A percentile compares a stretch with the other conserved stretches of the same genome.
These are phyloP conservation scores for Colletotrichum orbiculare DNA, from an alignment of 2,329 filamentous ascomycete genomes.

Conservation along the genomic window DNA sequence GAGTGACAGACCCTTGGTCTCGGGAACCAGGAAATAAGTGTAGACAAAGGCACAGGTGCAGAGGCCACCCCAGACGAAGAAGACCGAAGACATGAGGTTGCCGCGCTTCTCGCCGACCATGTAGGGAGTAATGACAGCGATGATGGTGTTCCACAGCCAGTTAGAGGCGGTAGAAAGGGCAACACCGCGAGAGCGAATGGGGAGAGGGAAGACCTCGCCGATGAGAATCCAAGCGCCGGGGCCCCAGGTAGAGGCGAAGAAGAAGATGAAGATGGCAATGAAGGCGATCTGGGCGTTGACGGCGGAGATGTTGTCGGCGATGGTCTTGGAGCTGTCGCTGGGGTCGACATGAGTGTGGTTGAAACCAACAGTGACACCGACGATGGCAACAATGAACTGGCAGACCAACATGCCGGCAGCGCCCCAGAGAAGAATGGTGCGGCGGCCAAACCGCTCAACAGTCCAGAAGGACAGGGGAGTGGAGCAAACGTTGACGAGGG, in stretches of 20 bases:
- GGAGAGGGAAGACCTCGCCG: slow-evolving; percentile 90
- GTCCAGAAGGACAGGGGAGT: slow-evolving; percentile 90
- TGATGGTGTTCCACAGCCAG: slow-evolving; percentile 89
- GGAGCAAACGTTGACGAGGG: slow-evolving; percentile 86
- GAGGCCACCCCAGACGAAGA: slow-evolving; percentile 80
- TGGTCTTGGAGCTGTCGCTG: slow-evolving; percentile 48
- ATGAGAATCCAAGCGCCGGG: slow-evolving; percentile 85
- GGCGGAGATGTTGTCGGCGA: slow-evolving; percentile 66
- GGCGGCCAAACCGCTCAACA: slow-evolving; percentile 84
- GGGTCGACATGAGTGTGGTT: slow-evolving; percentile 59
- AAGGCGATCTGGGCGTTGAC: slow-evolving; percentile 83
- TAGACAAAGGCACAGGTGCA: slow-evolving; percentile 71
- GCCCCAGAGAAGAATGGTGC: slow-evolving; percentile 81
- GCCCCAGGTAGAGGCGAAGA: slow-evolving; percentile 91
- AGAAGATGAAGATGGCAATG: slow-evolving; percentile 93
- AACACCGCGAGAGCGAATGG: slow-evolving; percentile 88
- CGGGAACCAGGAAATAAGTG: slow-evolving; percentile 78
- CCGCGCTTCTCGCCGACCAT: slow-evolving; percentile 70
- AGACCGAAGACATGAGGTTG: slow-evolving; percentile 76
- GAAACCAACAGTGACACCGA: slow-evolving; percentile 72
- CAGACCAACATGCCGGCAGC: slow-evolving; percentile 85
- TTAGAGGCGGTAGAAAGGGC: slow-evolving; percentile 88
- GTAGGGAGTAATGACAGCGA: slow-evolving; percentile 78
- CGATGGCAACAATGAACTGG: slow-evolving; percentile 87
- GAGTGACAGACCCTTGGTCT: slow-evolving; percentile 81